phyloP scores from a whole-genome alignment of 139 green algal species.

The Chlorella sp. region DNA sequence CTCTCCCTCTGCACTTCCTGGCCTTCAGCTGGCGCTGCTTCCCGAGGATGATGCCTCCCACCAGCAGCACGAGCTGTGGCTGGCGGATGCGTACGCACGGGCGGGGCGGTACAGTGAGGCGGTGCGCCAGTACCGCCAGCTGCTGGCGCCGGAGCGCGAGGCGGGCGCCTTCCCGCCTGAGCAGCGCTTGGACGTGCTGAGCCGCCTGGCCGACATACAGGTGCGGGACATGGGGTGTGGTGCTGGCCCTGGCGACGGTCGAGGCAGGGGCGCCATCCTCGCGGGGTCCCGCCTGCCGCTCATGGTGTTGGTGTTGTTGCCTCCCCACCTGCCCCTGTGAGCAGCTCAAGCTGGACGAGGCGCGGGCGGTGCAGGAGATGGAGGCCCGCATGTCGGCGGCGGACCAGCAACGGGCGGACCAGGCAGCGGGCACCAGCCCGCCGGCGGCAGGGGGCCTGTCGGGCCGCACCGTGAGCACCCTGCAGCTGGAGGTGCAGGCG shows the following conservation, averaged over 20 bases:
- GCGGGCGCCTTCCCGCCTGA: neutral
- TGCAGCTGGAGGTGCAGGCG: constrained; percentile 47
- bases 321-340: neutral
- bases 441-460: neutral
- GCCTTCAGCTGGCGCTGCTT: constrained; percentile 52
- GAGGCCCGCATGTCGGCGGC: constrained; percentile 32
- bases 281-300: too few species aligned
- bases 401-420: too few species aligned
- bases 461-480: constrained; percentile 39
- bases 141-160: constrained; percentile 31
- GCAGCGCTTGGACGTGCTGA: constrained; percentile 49
- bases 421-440: neutral
- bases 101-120: constrained; percentile 27
- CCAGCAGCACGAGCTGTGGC: constrained; percentile 15
- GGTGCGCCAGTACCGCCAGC: constrained; percentile 37
- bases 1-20: too few species aligned
- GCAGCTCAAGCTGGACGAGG: constrained; percentile 47
- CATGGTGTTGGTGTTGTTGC: too few species aligned
- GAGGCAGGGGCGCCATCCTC: too few species aligned
- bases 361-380: constrained; percentile 36
- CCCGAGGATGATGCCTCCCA: constrained; percentile 25
- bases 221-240: constrained; percentile 16
- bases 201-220: constrained; percentile 62
- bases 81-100: constrained; percentile 13
- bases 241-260: too few species aligned